phyloP scores from a whole-genome alignment of 306 rosid species.

The Canavalia gladiata region DNA sequence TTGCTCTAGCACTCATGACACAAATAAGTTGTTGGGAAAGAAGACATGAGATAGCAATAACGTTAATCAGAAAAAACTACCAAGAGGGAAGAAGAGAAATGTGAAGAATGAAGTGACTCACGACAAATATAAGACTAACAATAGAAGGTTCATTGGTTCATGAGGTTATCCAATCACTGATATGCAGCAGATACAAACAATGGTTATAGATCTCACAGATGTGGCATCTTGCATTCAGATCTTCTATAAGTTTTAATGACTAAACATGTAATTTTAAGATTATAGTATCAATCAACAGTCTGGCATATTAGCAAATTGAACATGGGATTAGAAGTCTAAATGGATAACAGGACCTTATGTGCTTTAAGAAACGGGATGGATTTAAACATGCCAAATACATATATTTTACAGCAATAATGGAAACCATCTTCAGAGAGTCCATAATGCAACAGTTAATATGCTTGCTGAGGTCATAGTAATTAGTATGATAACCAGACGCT shows the following conservation, averaged over 20 bases:
- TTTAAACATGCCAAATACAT: constrained; percentile 23
- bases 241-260: constrained; percentile 19
- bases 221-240: constrained; percentile 22
- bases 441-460: background rate
- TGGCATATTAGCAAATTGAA: constrained; percentile 35
- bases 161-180: constrained; percentile 30
- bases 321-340: constrained; percentile 29
- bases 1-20: constrained; percentile 28
- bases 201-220: constrained; percentile 22
- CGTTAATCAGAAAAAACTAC: constrained; percentile 14
- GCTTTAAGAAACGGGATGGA: constrained; percentile 24
- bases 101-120: background rate
- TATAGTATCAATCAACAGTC: constrained; percentile 1
- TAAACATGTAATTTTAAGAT: constrained; percentile 30
- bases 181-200: constrained; percentile 10
- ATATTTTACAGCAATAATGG: constrained; percentile 1
- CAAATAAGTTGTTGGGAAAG: constrained; percentile 33
- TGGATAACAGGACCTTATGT: background rate
- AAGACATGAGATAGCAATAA: constrained; percentile 20
- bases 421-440: constrained; percentile 8
- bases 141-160: constrained; percentile 30
- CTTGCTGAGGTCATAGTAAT: constrained; percentile 6
- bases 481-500: background rate
- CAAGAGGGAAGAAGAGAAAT: background rate
- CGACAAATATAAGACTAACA: background rate